Evolutionary conservation across 441 rosid species (phyloP).

Genomic region (Metrosideros polymorpha): DNA sequence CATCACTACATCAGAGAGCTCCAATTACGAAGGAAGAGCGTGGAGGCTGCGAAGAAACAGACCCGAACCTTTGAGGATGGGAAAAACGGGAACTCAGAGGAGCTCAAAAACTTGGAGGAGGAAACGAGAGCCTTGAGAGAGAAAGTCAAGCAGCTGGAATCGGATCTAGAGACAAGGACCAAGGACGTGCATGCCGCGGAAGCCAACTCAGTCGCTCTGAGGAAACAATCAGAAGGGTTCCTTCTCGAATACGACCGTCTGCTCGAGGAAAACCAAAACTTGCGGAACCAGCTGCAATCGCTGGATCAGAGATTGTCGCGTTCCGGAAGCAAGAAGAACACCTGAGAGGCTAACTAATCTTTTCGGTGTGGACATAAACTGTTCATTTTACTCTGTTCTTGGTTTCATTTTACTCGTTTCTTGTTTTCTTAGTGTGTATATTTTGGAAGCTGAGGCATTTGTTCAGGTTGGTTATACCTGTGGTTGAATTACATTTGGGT

Average conservation of each 20-base stretch:
- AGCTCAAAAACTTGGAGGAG: conserved; percentile 48
- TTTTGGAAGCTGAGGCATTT: not conserved
- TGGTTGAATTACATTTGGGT: not conserved
- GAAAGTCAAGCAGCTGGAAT: conserved; percentile 39
- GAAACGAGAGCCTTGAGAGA: conserved; percentile 27
- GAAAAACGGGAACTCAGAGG: conserved; percentile 35
- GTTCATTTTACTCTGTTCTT: not conserved
- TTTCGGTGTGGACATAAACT: not conserved
- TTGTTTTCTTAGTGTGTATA: not conserved
- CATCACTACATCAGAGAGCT: conserved; percentile 68
- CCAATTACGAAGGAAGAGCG: conserved; percentile 45
- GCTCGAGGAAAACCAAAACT: conserved; percentile 70
- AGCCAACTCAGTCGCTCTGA: conserved; percentile 64
- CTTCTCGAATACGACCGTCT: conserved; percentile 85
- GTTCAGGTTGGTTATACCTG: not conserved
- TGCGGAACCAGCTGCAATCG: conserved; percentile 55
- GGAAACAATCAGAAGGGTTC: conserved; percentile 94
- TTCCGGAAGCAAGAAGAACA: conserved; percentile 70
- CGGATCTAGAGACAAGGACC: conserved; percentile 38
- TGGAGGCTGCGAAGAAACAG: conserved; percentile 74
- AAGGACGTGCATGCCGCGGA: conserved; percentile 51
- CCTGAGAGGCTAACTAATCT: conserved; percentile 11
- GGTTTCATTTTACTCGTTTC: not conserved
- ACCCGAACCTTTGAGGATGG: conserved; percentile 49
- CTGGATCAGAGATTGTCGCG: conserved; percentile 52